Base-by-base conservation (phyloP, 306 rosid genomes). In the Ziziphus jujuba region DNA sequence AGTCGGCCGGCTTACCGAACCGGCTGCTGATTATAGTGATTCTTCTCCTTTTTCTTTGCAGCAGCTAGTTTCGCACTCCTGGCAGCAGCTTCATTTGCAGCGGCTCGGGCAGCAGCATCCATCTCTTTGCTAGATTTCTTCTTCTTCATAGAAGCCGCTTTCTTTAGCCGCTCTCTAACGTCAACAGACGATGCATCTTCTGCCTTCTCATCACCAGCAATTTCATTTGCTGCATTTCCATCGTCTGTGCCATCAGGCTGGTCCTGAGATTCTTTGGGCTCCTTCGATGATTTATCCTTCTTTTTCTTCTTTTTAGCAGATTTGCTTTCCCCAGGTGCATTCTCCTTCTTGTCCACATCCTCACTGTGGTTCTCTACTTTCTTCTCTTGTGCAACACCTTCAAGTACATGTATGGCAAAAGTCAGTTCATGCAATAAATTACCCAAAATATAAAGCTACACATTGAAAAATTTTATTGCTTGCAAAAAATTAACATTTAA, bases 161-260 rank as follows among this genome's bases (percentile, higher is more conserved):
- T 88, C 84, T 88, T 88, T 19, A 88, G 86, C 74, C 89, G 77
- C 78, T 88, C 95, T 77, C 84, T 88, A n/a, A 88, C 86, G 77
- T 85, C 95, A 56, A 75, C 21, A 2, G 79, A 40, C 35, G 91
- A 67, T 19, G 52, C 7, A 73, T 50, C 88, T 66, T 85, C 91
- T 22, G 62, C 75, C 73, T 85, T 80, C 63, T 77, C 95, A 9
- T 72, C 15, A 48, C 73, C 85, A 49, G 74, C 68, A 23, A 74
- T 54, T 63, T 75, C 87, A 56, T 75, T 76, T 10, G 73, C 74
- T 24, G 70, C 68, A 48, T 67, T 78, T 51, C 67, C 77, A 48
- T 14, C 69, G 21, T 81, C 84, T 19, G 13, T 22, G 20, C 61
- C 77, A 53, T 83, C 72, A 45, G 75, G 63, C 58, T 72, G 89